A percentile compares a stretch with the other conserved stretches of the same genome.
These are phyloP conservation scores for Apiospora hydei DNA, from an alignment of 2,329 filamentous ascomycete genomes.

Conservation along the genomic window DNA sequence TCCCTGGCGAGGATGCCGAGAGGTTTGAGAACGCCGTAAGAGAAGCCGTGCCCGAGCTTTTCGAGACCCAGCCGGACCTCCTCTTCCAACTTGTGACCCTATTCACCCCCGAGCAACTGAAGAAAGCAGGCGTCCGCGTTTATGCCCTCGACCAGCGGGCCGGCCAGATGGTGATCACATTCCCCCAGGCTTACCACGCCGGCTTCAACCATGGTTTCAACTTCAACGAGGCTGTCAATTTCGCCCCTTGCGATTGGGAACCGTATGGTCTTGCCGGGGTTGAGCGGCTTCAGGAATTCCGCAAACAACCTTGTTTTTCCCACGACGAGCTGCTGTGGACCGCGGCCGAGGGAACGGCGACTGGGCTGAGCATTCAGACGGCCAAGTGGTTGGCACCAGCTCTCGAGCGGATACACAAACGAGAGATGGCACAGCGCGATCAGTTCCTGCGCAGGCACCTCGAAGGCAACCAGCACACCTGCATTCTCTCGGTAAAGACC, in stretches of 20 bases:
- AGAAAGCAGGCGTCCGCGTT: slow-evolving; percentile 90
- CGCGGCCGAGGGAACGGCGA: slow-evolving; percentile 79
- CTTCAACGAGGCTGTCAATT: slow-evolving; percentile 98
- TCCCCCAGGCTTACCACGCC: slow-evolving; percentile 95
- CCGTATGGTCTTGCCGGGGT: slow-evolving; percentile 88
- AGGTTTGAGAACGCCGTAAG: slow-evolving; percentile 97
- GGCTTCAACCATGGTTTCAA: slow-evolving; percentile 99
- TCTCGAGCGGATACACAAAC: slow-evolving; percentile 76
- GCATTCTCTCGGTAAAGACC: slow-evolving; percentile 49
- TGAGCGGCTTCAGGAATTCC: slow-evolving; percentile 83
- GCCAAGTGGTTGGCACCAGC: slow-evolving; percentile 95
- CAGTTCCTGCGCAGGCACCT: slow-evolving; percentile 73
- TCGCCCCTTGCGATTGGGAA: slow-evolving; percentile 95
- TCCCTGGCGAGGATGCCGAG: slow-evolving; percentile 89
- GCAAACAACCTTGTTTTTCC: slow-evolving; percentile 94
- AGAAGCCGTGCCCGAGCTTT: slow-evolving; percentile 92
- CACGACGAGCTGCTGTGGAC: slow-evolving; percentile 95
- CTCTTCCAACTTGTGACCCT: slow-evolving; percentile 98
- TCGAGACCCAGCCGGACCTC: slow-evolving; percentile 95
- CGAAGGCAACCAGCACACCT: slow-evolving; percentile 60
- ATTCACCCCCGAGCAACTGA: slow-evolving; percentile 89
- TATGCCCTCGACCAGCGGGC: slow-evolving; percentile 96
- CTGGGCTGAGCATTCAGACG: slow-evolving; percentile 77
- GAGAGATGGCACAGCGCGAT: slow-evolving; percentile 74
- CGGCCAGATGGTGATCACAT: slow-evolving; percentile 95